Evolutionary conservation across 2,329 filamentous ascomycete genomes (phyloP).

Genomic region (Rhynchosporium secalis): DNA sequence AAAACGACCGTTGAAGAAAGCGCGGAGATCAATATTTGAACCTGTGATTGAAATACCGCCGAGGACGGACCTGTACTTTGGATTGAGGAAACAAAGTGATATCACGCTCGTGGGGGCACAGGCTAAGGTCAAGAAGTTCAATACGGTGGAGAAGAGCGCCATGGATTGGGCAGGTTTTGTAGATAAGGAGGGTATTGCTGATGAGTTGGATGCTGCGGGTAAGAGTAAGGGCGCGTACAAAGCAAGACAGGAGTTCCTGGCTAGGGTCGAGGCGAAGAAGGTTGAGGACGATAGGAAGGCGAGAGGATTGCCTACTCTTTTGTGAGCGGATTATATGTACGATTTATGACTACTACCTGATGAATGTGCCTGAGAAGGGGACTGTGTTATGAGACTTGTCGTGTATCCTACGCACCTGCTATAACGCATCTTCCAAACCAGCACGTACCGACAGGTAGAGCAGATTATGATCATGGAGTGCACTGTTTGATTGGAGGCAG

Average conservation of each 20-base stretch:
- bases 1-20: slow-evolving; percentile 40
- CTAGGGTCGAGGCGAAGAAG: slow-evolving; percentile 61
- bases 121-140: slow-evolving; percentile 62
- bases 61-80: slow-evolving; percentile 59
- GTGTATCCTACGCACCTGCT: too few relatives aligned
- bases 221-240: slow-evolving; percentile 65
- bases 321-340: not conserved
- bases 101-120: slow-evolving; percentile 44
- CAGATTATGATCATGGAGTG: too few relatives aligned
- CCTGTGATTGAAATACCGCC: slow-evolving; percentile 49
- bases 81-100: slow-evolving; percentile 43
- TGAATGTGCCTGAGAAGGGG: not conserved
- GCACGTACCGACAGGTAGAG: too few relatives aligned
- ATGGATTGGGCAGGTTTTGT: slow-evolving; percentile 75
- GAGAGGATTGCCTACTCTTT: slow-evolving; percentile 40
- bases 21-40: slow-evolving; percentile 61
- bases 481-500: too few relatives aligned
- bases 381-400: too few relatives aligned
- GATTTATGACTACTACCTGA: not conserved
- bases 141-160: slow-evolving; percentile 69
- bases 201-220: slow-evolving; percentile 65
- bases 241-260: slow-evolving; percentile 64
- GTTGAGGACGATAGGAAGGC: slow-evolving; percentile 60
- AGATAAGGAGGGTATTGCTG: slow-evolving; percentile 69
- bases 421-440: too few relatives aligned